Evolutionary conservation across 2,329 filamentous ascomycete genomes (phyloP), one percentile per base, ranked within the genome.

Genomic region (Bipolaris victoriae): DNA sequence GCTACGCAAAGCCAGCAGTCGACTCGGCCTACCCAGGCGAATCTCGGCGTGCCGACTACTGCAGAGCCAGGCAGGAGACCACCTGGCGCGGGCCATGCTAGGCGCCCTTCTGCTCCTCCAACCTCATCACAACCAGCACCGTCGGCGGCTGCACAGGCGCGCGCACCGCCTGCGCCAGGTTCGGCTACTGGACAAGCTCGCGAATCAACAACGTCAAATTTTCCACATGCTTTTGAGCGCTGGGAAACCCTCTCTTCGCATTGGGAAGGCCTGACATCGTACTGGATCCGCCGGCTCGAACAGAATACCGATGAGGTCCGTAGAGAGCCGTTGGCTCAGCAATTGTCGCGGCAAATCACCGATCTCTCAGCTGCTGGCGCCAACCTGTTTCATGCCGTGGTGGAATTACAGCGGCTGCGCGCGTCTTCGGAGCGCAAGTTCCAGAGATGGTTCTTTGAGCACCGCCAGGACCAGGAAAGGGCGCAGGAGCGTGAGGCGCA

Each of bases 381-480:
- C 5, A 99, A 99, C 67, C 83, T 99, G 0, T 99, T 99, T 76
- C 95, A 99, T 75, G 95, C 95, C 9, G 93, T 99, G 0, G 95
- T 99, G 3, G 95, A 99, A 77, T 81, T 99, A 44, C 95, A 99
- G 76, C 88, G 95, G 29, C 83, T 99, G 24, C 90, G 95, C 41
- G 95, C 95, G 36, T 97, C 92, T 54, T 98, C 94, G 0, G 95
- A 99, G 77, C 88, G 95, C 63, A 98, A 98, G 75, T 99, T 99
- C 69, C 95, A 99, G 78, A 86, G 95, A 49, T 99, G 95, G 95
- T 98, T 98, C 78, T 97, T 96, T 67, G 95, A 99, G 75, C 97
- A 93, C 7, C 85, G 93, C 49, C 85, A 89, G 31, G 93, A 98
- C 65, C 87, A 96, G 64, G 95, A 98, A 79, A 88, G 90, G 26